These are phyloP conservation scores for Piper betle DNA, from an alignment of 164 flowering plant species.

Conservation along the genomic window DNA sequence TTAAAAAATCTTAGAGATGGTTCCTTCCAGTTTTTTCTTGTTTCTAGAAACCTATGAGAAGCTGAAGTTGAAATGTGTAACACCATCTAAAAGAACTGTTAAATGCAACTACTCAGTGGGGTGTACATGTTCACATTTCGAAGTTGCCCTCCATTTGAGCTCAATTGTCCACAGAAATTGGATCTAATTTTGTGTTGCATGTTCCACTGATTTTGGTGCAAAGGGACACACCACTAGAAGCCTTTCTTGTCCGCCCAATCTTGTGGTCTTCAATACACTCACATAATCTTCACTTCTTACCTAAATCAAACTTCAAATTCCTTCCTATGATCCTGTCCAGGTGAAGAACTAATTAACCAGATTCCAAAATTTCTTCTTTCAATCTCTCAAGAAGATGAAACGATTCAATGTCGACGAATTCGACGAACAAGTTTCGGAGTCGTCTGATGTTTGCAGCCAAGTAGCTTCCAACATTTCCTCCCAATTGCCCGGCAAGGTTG, in stretches of 20 bases:
- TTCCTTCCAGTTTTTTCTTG: too few species aligned
- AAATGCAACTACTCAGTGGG: too few species aligned
- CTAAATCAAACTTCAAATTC: not conserved
- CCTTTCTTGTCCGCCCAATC: not conserved
- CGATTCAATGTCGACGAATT: conserved; percentile 18
- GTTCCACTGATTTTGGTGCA: not conserved
- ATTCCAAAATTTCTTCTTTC: not conserved
- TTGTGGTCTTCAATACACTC: not conserved
- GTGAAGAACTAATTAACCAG: conserved; percentile 5
- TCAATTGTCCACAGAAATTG: too few species aligned
- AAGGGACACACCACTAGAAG: not conserved
- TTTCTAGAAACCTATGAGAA: too few species aligned
- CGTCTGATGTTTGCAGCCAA: conserved; percentile 46
- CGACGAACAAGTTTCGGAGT: conserved; percentile 34
- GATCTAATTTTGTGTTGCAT: too few species aligned
- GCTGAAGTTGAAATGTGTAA: too few species aligned
- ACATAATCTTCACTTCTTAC: not conserved
- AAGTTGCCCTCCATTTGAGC: too few species aligned
- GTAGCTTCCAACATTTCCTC: conserved; percentile 41
- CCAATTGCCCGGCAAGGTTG: conserved; percentile 19
- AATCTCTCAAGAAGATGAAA: conserved; percentile 19
- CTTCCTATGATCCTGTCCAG: conserved; percentile 4
- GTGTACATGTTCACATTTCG: too few species aligned
- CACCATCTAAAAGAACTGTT: too few species aligned
- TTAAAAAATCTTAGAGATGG: too few species aligned